These are phyloP conservation scores for Ogataea nitratoaversa DNA, from an alignment of 805 yeast genomes.

Conservation along the genomic window DNA sequence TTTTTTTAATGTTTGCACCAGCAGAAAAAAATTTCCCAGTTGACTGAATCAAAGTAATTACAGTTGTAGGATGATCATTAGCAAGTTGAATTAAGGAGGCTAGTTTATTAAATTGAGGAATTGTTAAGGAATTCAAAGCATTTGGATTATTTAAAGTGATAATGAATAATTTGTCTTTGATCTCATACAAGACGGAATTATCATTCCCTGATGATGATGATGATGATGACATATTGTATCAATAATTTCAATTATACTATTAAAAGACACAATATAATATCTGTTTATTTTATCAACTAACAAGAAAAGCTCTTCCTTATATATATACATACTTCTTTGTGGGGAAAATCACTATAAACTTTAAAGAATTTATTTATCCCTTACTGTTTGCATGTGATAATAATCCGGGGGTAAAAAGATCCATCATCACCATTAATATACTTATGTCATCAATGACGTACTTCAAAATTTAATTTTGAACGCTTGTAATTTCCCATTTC, in stretches of 20 bases:
- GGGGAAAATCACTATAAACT: neutral
- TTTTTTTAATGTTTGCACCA: constrained; percentile 65
- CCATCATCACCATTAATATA: too few relatives aligned
- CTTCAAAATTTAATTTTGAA: too few relatives aligned
- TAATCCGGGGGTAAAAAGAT: too few relatives aligned
- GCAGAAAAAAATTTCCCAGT: constrained; percentile 77
- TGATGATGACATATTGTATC: too few relatives aligned
- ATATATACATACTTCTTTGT: neutral
- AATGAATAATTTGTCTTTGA: constrained; percentile 31
- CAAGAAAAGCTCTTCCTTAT: neutral
- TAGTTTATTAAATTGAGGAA: constrained; percentile 57
- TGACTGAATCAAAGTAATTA: constrained; percentile 62
- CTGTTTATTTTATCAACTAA: too few relatives aligned
- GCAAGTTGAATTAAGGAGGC: constrained; percentile 60
- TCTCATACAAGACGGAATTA: constrained; percentile 10
- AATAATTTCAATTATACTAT: too few relatives aligned
- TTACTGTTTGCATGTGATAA: neutral
- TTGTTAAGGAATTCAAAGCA: constrained; percentile 62
- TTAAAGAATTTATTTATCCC: neutral
- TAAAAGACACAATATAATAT: too few relatives aligned
- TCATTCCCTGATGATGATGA: too few relatives aligned
- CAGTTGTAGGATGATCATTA: constrained; percentile 54
- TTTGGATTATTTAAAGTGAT: constrained; percentile 64
- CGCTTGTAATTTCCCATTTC: too few relatives aligned
- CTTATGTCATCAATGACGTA: too few relatives aligned